Evolutionary conservation across 2,329 filamentous ascomycete species (phyloP).

Genomic region (Neofusicoccum umdonicola): DNA sequence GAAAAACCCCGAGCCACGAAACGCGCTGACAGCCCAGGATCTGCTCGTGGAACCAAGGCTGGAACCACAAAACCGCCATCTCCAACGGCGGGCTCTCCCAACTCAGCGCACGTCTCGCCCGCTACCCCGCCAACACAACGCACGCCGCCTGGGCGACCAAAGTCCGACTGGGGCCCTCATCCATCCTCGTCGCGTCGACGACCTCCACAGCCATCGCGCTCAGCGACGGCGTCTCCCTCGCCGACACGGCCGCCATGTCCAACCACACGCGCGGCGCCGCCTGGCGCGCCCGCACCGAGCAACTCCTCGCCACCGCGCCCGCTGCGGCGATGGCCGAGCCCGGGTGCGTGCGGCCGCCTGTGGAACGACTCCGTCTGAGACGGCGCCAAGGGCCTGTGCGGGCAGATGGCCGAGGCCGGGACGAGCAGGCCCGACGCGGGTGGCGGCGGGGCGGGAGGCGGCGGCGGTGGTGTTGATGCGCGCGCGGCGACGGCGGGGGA

Average conservation of each 20-base stretch:
- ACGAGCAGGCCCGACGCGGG: no score
- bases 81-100: slow-evolving; percentile 31
- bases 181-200: slow-evolving; percentile 26
- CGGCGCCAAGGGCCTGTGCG: no score
- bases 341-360: no score
- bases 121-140: no score
- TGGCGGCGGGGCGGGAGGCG: no score
- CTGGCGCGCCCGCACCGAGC: slow-evolving; percentile 45
- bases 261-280: slow-evolving; percentile 34
- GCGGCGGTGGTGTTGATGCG: no score
- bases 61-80: slow-evolving; percentile 38
- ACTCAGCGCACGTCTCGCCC: slow-evolving; percentile 34
- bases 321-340: no score
- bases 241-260: slow-evolving; percentile 39
- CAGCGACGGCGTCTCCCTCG: slow-evolving; percentile 35
- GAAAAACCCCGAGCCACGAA: no score
- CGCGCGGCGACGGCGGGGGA: slow-evolving; percentile 23
- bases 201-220: slow-evolving; percentile 22
- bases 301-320: slow-evolving; percentile 27
- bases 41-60: slow-evolving; percentile 33
- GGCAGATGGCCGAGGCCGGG: no score
- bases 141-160: slow-evolving; percentile 32
- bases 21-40: slow-evolving; percentile 46
- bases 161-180: slow-evolving; percentile 1
- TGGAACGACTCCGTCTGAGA: no score